Percentiles rank a stretch among this genome's conserved stretches.
Conservation (phyloP, 73 alveolate genomes). For the Tetrahymena thermophila region DNA sequence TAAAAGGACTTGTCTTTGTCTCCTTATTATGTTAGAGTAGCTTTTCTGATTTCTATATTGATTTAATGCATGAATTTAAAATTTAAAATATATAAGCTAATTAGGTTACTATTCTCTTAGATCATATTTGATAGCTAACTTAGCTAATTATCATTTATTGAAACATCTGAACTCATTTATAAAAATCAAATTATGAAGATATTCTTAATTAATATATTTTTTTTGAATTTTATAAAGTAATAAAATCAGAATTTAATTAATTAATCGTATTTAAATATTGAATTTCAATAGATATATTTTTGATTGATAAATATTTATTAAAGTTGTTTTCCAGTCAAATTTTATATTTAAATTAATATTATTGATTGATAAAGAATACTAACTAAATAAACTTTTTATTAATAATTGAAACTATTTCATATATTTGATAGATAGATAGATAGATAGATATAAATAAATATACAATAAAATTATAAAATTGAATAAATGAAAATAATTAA, state of each 20-base stretch:
- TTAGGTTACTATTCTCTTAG: background rate
- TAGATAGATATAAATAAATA: too few species aligned
- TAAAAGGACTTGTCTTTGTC: background rate
- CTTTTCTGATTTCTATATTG: background rate
- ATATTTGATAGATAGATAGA: too few species aligned
- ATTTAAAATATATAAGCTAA: background rate
- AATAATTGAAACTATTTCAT: background rate
- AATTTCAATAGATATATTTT: background rate
- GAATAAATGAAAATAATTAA: too few species aligned
- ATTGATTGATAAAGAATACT: background rate
- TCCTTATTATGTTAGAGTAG: background rate
- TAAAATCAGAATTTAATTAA: background rate
- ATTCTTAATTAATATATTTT: background rate
- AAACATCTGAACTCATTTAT: background rate
- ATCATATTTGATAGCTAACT: background rate
- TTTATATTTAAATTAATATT: too few species aligned
- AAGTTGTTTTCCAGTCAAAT: background rate
- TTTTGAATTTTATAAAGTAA: background rate
- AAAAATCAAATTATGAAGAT: background rate
- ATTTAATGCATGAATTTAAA: too few species aligned
- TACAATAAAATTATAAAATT: background rate
- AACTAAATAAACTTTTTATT: too few species aligned
- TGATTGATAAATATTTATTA: background rate
- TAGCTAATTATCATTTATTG: background rate
- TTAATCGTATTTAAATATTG: background rate